Percentiles rank a stretch among this genome's conserved stretches.
These are phyloP conservation scores for Diutina rugosa DNA, from an alignment of 1,139 yeast species.

Conservation along the genomic window DNA sequence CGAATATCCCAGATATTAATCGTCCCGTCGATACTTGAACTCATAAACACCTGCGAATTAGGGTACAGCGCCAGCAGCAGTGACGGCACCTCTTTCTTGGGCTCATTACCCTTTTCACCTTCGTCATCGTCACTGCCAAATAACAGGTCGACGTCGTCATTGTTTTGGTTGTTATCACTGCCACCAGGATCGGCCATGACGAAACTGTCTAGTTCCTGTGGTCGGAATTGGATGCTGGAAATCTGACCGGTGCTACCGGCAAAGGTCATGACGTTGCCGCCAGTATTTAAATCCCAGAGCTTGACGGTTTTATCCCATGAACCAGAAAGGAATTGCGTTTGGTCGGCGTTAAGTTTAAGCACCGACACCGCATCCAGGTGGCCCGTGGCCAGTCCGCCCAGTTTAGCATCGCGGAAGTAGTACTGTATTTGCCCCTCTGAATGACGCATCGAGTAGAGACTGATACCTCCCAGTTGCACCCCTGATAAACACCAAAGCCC, in stretches of 20 bases:
- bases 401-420: constrained; percentile 33
- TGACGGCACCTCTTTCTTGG: constrained; percentile 11
- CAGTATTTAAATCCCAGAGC: constrained; percentile 81
- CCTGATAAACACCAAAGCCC: constrained; percentile 85
- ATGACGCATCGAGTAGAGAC: constrained; percentile 70
- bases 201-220: constrained; percentile 42
- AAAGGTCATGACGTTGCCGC: constrained; percentile 37
- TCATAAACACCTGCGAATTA: constrained; percentile 54
- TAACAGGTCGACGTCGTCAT: constrained; percentile 53
- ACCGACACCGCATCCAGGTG: constrained; percentile 73
- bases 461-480: constrained; percentile 71
- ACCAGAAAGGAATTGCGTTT: constrained; percentile 61
- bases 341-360: constrained; percentile 47
- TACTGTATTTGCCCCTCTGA: constrained; percentile 76
- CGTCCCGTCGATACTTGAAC: constrained; percentile 78
- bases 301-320: constrained; percentile 77
- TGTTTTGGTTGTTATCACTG: no score
- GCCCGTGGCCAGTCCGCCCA: constrained; percentile 9
- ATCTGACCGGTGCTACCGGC: constrained; percentile 63
- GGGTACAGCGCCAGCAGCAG: constrained; percentile 8
- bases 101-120: constrained; percentile 8
- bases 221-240: constrained; percentile 68
- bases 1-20: constrained; percentile 79
- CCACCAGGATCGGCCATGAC: constrained; percentile 8
- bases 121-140: constrained; percentile 73